Evolutionary conservation across 2,329 filamentous ascomycete genomes (phyloP).

Genomic region (Talaromyces marneffei): DNA sequence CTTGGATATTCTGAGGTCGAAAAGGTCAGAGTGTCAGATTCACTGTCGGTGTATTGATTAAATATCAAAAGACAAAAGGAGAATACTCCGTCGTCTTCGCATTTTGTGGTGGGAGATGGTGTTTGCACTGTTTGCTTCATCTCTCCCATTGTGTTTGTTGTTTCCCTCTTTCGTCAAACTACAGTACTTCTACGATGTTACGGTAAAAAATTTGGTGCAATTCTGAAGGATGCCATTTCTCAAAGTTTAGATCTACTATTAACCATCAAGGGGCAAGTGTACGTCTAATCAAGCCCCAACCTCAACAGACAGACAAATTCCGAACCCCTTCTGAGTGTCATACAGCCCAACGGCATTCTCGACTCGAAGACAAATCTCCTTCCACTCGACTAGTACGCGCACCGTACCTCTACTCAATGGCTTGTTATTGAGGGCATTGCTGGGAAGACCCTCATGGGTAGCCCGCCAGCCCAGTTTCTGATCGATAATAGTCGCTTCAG

Average conservation of each 20-base stretch:
- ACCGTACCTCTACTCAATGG: slow-evolving; percentile 22
- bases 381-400: slow-evolving; percentile 29
- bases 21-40: neutral
- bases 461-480: slow-evolving; percentile 28
- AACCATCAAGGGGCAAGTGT: neutral
- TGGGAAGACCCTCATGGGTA: slow-evolving; percentile 14
- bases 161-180: neutral
- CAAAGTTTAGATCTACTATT: neutral
- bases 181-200: neutral
- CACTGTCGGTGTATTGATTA: neutral
- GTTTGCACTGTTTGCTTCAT: slow-evolving; percentile 21
- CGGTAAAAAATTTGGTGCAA: neutral
- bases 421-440: neutral
- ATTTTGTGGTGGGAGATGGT: neutral
- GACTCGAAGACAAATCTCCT: slow-evolving; percentile 37
- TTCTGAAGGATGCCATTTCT: neutral
- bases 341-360: slow-evolving; percentile 43
- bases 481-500: slow-evolving; percentile 21
- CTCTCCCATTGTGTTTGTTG: neutral
- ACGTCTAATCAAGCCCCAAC: slow-evolving; percentile 21
- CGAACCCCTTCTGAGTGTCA: slow-evolving; percentile 35
- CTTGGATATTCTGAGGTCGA: neutral
- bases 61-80: neutral
- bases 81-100: neutral
- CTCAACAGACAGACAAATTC: slow-evolving; percentile 28